Evolutionary conservation across 345 rosid genomes (phyloP).

Genomic region (Corchorus olitorius): DNA sequence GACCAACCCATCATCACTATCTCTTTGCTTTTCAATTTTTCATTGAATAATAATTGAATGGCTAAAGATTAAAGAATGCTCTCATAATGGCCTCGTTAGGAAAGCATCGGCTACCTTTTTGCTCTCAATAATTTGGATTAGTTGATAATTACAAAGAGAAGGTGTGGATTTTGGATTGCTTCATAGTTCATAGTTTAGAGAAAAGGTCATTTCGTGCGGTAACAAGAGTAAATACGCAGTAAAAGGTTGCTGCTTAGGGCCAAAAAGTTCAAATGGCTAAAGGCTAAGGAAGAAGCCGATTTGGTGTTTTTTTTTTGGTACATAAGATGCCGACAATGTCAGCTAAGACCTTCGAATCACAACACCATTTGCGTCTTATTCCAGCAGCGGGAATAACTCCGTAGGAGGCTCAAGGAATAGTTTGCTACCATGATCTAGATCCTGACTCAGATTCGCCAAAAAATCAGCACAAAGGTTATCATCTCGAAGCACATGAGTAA

Average conservation of each 20-base stretch:
- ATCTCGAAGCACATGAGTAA: no score
- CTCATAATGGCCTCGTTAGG: no score
- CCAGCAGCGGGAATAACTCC: no score
- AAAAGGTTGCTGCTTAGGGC: not conserved
- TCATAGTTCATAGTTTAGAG: not conserved
- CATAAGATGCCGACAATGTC: no score
- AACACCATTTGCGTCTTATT: no score
- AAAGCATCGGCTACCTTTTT: no score
- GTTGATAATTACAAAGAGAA: not conserved
- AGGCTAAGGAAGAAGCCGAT: not conserved
- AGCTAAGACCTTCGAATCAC: no score
- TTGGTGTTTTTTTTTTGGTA: not conserved
- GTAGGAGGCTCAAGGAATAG: no score
- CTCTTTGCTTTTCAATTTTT: not conserved
- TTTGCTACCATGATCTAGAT: no score
- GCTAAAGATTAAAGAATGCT: not conserved
- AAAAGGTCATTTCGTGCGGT: not conserved
- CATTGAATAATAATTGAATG: not conserved
- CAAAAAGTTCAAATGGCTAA: not conserved
- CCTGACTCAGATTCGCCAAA: no score
- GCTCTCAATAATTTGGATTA: no score
- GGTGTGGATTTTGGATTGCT: not conserved
- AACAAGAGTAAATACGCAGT: not conserved
- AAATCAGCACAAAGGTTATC: no score
- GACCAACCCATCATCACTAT: not conserved